Evolutionary conservation across 805 yeast genomes (phyloP).

Genomic region (Spathaspora girioi): DNA sequence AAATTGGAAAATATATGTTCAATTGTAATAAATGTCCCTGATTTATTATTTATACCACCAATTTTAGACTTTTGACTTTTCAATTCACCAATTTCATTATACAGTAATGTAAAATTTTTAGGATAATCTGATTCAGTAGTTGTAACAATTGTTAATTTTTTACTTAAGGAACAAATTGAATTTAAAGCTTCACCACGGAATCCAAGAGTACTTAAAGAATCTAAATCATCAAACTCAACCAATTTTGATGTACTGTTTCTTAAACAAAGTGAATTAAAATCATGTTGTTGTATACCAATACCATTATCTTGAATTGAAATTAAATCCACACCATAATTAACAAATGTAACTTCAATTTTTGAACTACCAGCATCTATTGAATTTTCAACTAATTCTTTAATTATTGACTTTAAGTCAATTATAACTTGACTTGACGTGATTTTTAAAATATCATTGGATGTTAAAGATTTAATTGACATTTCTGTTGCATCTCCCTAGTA

Average conservation of each 20-base stretch:
- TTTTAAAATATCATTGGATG: constrained; percentile 55
- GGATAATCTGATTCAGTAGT: constrained; percentile 49
- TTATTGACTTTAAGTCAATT: constrained; percentile 68
- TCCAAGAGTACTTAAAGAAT: constrained; percentile 54
- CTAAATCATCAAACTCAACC: constrained; percentile 50
- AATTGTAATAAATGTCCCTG: constrained; percentile 67
- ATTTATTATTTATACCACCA: constrained; percentile 15
- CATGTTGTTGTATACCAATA: constrained; percentile 51
- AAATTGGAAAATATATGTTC: constrained; percentile 58
- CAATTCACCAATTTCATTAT: constrained; percentile 54
- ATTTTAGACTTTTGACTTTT: constrained; percentile 38
- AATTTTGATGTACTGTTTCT: constrained; percentile 72
- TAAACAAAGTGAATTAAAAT: constrained; percentile 51
- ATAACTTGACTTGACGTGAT: constrained; percentile 95
- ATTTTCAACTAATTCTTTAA: constrained; percentile 86
- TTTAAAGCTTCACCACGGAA: constrained; percentile 82
- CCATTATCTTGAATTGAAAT: constrained; percentile 73
- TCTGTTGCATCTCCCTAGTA: not conserved
- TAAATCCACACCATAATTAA: constrained; percentile 68
- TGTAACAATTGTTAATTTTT: constrained; percentile 48
- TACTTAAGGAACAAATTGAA: constrained; percentile 56
- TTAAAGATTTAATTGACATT: constrained; percentile 23
- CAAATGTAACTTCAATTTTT: constrained; percentile 63
- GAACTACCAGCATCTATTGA: constrained; percentile 75
- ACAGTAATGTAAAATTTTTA: constrained; percentile 52